Base-by-base conservation (phyloP, 2,329 filamentous ascomycete genomes). In the Botrytis elliptica region DNA sequence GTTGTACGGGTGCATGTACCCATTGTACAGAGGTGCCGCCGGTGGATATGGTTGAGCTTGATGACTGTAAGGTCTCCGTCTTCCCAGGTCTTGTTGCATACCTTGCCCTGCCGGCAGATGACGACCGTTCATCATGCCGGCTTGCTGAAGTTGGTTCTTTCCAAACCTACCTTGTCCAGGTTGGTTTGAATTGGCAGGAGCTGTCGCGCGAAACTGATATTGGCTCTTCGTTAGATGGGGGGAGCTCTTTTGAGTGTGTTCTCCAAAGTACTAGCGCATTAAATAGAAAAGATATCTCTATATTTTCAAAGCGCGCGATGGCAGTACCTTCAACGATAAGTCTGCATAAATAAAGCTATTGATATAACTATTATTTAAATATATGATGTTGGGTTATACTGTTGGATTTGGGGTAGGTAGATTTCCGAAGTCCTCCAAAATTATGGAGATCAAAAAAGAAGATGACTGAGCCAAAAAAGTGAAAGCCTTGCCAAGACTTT, bases 41-140 rank as follows among this genome's bases (percentile, higher is more conserved):
- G 79, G 77, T 79, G 82, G 81, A 83, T 83, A 75, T 84, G 85
- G 85, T 57, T 84, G 83, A 66, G 84, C 81, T 64, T 82, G 81
- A 75, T 79, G 78, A 72, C 79, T 83, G 78, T 76, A 81, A 63
- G 74, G 79, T 70, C 80, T 77, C 67, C 80, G 78, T 73, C 80
- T 79, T 38, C 78, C 77, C 74, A 78, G 76, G 75, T 82, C 81
- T 75, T 77, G 76, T 68, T 79, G 80, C 78, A 82, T 81, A 83
- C 86, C 86, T 84, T 90, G 89, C 87, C 91, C 91, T 89, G 90
- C 90, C 89, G 90, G 89, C 90, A 92, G 89, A 91, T 91, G 90
- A 88, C 86, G 88, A 84, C 86, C 86, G 85, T 90, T 92, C 91
- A 93, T 93, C 90, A 88, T 93, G 88, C 89, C 90, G 89, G 88